Base-by-base conservation (phyloP, 306 rosid species). In the Delonix regia region DNA sequence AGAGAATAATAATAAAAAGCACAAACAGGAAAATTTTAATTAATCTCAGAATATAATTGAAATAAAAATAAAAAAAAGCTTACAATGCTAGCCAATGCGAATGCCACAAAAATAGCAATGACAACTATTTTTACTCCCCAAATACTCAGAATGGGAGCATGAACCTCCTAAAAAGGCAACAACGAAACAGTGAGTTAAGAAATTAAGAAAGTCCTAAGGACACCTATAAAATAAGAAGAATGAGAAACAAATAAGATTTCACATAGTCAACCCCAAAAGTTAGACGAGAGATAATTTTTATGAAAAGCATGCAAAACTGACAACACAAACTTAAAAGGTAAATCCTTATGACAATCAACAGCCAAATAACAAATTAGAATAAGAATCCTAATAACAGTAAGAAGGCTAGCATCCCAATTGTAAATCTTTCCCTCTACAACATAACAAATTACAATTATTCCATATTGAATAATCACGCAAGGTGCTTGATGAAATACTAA, bases 51-150 rank as follows among this genome's bases (percentile, higher is more conserved):
- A 19, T 27, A 28, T 19, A 53, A 57, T 27, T 51, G 34, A 44
- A 79, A 68, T 33, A 81, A 47, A 60, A 12, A 24, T n/a, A 72
- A 72, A 51, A 55, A 81, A 72, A 51, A 55, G 80, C 99, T 91
- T 84, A 95, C 98, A 65, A 95, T 93, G 90, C 99, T 95, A 75
- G 98, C 94, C 83, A 95, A 85, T 71, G 98, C 42, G 73, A 89
- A 89, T 49, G 89, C 99, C 74, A 81, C 76, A 82, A 95, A 93
- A 73, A 86, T 80, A 53, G 91, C 89, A 79, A 95, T 79, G 78
- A 95, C 96, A 76, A 75, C 87, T 64, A 95, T 90, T 85, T 93
- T 93, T 62, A 95, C 97, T 64, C 86, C 90, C 99, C 98, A 87
- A 68, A 93, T 73, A 80, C 97, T 91, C 59, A 95, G 96, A 80